Evolutionary conservation across 352 stramenopile species (phyloP).

Genomic region (Phytophthora vignae): DNA sequence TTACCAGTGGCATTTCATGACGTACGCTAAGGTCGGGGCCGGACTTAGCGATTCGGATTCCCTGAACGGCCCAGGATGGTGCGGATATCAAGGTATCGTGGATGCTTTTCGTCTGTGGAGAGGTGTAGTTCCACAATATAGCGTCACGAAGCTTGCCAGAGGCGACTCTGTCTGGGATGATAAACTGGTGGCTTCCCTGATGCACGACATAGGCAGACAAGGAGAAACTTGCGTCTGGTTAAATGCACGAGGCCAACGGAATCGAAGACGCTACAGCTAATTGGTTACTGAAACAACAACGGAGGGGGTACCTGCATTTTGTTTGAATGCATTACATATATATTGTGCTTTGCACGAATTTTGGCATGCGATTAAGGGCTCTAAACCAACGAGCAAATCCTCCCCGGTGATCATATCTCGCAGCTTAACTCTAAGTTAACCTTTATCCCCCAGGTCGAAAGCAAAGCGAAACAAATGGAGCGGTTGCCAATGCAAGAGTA

Average conservation of each 20-base stretch:
- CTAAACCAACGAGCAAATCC: too few species aligned
- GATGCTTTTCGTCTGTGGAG: constrained; percentile 44
- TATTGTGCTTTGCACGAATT: too few species aligned
- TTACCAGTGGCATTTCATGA: constrained; percentile 22
- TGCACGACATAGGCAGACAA: background rate
- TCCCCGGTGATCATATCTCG: too few species aligned
- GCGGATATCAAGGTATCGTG: constrained; percentile 44
- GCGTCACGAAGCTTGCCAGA: constrained; percentile 18
- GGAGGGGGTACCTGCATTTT: too few species aligned
- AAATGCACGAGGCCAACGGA: background rate
- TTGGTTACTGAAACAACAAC: too few species aligned
- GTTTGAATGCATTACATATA: too few species aligned
- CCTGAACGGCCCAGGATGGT: constrained; percentile 29
- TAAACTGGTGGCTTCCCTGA: background rate
- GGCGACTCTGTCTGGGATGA: background rate
- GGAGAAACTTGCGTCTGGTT: background rate
- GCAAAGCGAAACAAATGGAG: too few species aligned
- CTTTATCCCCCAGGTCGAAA: too few species aligned
- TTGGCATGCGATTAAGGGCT: too few species aligned
- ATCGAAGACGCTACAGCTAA: too few species aligned
- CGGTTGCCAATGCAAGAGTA: too few species aligned
- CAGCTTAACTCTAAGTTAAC: too few species aligned
- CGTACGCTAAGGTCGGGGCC: constrained; percentile 36
- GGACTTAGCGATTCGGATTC: constrained; percentile 23
- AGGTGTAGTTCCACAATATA: constrained; percentile 12